A percentile compares a stretch with the other conserved stretches of the same genome.
phyloP scores from a whole-genome alignment of 768 basidiomycete genomes.

The Rhizopogon vesiculosus region DNA sequence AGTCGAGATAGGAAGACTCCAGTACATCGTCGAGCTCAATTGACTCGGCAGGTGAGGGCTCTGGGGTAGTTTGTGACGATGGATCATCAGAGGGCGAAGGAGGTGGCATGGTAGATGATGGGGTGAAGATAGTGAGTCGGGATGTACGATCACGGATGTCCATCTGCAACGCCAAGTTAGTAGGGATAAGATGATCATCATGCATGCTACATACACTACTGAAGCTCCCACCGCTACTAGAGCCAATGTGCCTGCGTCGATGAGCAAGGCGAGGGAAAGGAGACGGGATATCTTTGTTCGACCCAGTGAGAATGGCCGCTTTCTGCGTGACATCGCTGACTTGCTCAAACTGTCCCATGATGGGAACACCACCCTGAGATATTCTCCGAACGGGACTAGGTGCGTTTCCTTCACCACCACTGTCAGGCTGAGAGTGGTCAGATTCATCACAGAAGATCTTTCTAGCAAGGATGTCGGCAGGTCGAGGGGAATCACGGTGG shows the following conservation, averaged over 20 bases:
- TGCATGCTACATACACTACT: slow-evolving; percentile 29
- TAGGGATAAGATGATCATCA: slow-evolving; percentile 4
- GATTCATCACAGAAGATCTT: slow-evolving; percentile 48
- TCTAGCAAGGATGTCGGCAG: slow-evolving; percentile 66
- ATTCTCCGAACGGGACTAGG: slow-evolving; percentile 13
- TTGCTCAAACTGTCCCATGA: slow-evolving; percentile 36
- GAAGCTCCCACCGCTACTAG: slow-evolving; percentile 27
- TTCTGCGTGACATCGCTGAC: slow-evolving; percentile 11
- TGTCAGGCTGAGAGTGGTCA: slow-evolving; percentile 35
- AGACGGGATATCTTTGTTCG: slow-evolving; percentile 27
- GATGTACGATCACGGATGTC: slow-evolving; percentile 28
- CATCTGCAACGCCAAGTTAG: slow-evolving; percentile 14
- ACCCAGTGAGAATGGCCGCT: slow-evolving; percentile 23
- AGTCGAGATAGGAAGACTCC: slow-evolving; percentile 66
- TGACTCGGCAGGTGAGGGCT: slow-evolving; percentile 41
- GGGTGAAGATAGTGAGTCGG: slow-evolving; percentile 28
- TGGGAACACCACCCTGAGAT: slow-evolving; percentile 18
- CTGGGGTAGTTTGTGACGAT: slow-evolving; percentile 28
- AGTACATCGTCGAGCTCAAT: slow-evolving; percentile 70
- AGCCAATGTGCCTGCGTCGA: slow-evolving; percentile 19
- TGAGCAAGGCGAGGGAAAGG: slow-evolving; percentile 23
- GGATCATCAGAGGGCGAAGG: slow-evolving; percentile 34
- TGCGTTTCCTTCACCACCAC: slow-evolving; percentile 25
- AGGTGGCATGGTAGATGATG: slow-evolving; percentile 23
- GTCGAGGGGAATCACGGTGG: slow-evolving; percentile 44